These are phyloP conservation scores for Xylariaceae sp. DNA, from an alignment of 2,329 filamentous ascomycete genomes.

Conservation along the genomic window DNA sequence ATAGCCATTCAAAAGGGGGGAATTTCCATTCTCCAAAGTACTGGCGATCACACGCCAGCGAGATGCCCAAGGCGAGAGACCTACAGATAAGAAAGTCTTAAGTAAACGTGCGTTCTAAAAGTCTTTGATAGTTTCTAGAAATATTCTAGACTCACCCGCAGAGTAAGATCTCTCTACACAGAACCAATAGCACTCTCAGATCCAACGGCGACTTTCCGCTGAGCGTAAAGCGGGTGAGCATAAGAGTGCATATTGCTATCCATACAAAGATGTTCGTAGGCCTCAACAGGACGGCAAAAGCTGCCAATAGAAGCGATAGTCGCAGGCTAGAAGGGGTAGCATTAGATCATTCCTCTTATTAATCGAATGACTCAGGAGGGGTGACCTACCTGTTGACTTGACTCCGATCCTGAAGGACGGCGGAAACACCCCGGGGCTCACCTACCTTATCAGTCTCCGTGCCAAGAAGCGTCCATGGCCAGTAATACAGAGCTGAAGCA, in stretches of 20 bases:
- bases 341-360: constrained; percentile 5
- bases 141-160: constrained; percentile 45
- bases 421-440: constrained; percentile 34
- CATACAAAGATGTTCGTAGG: constrained; percentile 89
- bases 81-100: constrained; percentile 20
- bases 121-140: background rate
- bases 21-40: constrained; percentile 88
- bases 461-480: constrained; percentile 74
- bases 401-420: constrained; percentile 27
- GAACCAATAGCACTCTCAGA: constrained; percentile 41
- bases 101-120: too few species aligned
- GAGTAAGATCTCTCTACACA: constrained; percentile 59
- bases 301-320: constrained; percentile 67
- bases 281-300: constrained; percentile 75
- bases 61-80: constrained; percentile 56
- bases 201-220: constrained; percentile 39
- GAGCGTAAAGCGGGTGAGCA: constrained; percentile 40
- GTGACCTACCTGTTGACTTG: constrained; percentile 32
- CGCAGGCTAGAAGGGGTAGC: constrained; percentile 41
- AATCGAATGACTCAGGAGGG: background rate
- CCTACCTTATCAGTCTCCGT: constrained; percentile 37
- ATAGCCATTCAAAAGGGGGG: constrained; percentile 77
- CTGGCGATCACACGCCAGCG: constrained; percentile 62
- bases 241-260: constrained; percentile 58
- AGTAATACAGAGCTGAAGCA: constrained; percentile 69